These are phyloP conservation scores for Inga oerstediana DNA, from an alignment of 306 rosid species.

Conservation along the genomic window DNA sequence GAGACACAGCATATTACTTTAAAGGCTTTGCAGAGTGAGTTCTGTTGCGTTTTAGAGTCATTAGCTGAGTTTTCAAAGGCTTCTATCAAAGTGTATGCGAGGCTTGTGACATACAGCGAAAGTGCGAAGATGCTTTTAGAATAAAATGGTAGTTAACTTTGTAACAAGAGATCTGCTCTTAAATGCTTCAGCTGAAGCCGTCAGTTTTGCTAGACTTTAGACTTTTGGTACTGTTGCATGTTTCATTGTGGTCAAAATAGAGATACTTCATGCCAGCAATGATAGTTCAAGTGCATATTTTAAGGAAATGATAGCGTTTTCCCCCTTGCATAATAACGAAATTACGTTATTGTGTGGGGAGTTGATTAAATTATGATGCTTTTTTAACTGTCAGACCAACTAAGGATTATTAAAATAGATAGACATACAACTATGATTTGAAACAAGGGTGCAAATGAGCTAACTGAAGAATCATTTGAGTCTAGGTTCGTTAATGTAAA, in stretches of 20 bases:
- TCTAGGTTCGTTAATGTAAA: neutral
- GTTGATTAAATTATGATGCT: neutral
- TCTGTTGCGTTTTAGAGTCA: constrained; percentile 1
- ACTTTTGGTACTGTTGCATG: neutral
- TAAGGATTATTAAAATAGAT: neutral
- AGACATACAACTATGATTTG: neutral
- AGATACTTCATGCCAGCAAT: neutral
- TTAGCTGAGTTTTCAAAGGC: constrained; percentile 18
- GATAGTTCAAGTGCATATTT: neutral
- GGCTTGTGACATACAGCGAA: constrained; percentile 6
- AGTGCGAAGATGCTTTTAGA: constrained; percentile 38
- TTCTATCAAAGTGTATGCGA: constrained; percentile 11
- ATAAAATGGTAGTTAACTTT: constrained; percentile 23
- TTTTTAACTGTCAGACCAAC: neutral
- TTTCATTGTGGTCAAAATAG: neutral
- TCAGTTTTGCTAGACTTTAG: neutral
- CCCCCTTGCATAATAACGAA: neutral
- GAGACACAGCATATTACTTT: constrained; percentile 6
- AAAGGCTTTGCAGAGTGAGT: neutral
- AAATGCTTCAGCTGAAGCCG: neutral
- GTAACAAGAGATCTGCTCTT: constrained; percentile 26
- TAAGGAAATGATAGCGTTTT: neutral
- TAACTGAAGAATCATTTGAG: neutral
- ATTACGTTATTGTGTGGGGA: neutral
- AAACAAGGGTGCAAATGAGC: neutral